Percentiles rank a stretch among this genome's conserved stretches.
Evolutionary conservation across 2,329 filamentous ascomycete species (phyloP).

Genomic region (Colletotrichum lupini): DNA sequence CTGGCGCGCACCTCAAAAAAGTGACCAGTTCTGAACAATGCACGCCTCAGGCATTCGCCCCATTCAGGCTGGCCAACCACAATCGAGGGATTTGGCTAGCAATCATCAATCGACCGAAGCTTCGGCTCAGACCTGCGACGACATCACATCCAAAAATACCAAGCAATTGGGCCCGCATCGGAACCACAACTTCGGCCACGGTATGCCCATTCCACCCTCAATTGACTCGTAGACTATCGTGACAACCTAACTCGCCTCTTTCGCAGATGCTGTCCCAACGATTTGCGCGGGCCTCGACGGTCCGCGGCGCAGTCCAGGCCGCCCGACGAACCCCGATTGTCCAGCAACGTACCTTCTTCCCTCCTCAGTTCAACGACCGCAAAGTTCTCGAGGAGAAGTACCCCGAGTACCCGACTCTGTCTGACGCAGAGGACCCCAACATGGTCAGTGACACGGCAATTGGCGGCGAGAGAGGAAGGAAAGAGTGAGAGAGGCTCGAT

Average conservation of each 20-base stretch:
- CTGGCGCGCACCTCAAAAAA: background rate
- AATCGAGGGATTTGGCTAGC: constrained; percentile 36
- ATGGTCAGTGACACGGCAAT: constrained; percentile 65
- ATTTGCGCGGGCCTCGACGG: constrained; percentile 62
- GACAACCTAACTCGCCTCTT: background rate
- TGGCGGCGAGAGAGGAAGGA: background rate
- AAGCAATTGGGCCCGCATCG: constrained; percentile 45
- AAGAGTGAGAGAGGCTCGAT: background rate
- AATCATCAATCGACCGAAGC: constrained; percentile 38
- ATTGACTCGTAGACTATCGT: background rate
- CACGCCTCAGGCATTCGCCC: constrained; percentile 48
- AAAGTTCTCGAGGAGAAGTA: constrained; percentile 63
- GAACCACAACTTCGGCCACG: constrained; percentile 47
- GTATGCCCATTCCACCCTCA: constrained; percentile 38
- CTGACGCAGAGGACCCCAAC: constrained; percentile 72
- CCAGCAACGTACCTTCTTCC: constrained; percentile 69
- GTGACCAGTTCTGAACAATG: background rate
- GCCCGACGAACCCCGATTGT: constrained; percentile 62
- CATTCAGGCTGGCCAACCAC: constrained; percentile 21
- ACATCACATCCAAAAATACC: constrained; percentile 37
- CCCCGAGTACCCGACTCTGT: constrained; percentile 58
- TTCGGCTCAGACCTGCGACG: constrained; percentile 38
- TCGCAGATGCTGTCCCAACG: constrained; percentile 70
- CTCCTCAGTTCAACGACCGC: constrained; percentile 58
- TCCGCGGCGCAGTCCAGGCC: constrained; percentile 56